These are phyloP conservation scores for Lentinus brumalis DNA, from an alignment of 768 basidiomycete species.

Conservation along the genomic window DNA sequence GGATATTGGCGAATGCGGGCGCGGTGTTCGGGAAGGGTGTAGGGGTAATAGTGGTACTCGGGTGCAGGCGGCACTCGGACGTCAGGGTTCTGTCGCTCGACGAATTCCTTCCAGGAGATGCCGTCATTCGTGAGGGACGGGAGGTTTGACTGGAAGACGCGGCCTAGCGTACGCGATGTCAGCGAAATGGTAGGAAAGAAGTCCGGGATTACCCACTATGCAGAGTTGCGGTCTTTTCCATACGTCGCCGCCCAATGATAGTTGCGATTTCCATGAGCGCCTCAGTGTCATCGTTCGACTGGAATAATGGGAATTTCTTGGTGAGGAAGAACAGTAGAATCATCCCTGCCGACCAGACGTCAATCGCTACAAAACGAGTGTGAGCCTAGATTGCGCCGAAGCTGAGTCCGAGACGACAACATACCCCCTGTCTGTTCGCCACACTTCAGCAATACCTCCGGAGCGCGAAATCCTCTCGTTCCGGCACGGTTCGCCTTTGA, in stretches of 20 bases:
- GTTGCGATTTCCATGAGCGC: slow-evolving; percentile 93
- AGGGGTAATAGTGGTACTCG: slow-evolving; percentile 58
- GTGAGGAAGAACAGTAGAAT: slow-evolving; percentile 92
- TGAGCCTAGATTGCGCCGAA: background rate
- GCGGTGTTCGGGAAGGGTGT: slow-evolving; percentile 30
- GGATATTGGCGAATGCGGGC: slow-evolving; percentile 28
- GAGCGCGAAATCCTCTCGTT: slow-evolving; percentile 94
- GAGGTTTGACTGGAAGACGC: slow-evolving; percentile 88
- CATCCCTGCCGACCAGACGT: slow-evolving; percentile 94
- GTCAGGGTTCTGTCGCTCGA: slow-evolving; percentile 76
- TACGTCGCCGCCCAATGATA: slow-evolving; percentile 78
- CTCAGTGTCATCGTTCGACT: slow-evolving; percentile 91
- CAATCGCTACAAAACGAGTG: slow-evolving; percentile 65
- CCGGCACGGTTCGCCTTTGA: slow-evolving; percentile 97
- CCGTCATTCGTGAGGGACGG: slow-evolving; percentile 72
- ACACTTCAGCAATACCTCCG: slow-evolving; percentile 95
- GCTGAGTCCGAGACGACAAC: slow-evolving; percentile 20
- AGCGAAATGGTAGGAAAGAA: background rate
- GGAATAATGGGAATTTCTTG: slow-evolving; percentile 91
- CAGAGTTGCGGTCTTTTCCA: slow-evolving; percentile 84
- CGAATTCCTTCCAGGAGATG: slow-evolving; percentile 71
- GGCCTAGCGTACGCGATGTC: slow-evolving; percentile 51
- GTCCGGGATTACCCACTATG: slow-evolving; percentile 61
- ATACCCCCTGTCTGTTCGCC: slow-evolving; percentile 88
- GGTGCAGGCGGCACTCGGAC: slow-evolving; percentile 53